Percentiles rank a stretch among this genome's conserved stretches.
Evolutionary conservation across 2,329 filamentous ascomycete species (phyloP).

Genomic region (Alternaria longipes): DNA sequence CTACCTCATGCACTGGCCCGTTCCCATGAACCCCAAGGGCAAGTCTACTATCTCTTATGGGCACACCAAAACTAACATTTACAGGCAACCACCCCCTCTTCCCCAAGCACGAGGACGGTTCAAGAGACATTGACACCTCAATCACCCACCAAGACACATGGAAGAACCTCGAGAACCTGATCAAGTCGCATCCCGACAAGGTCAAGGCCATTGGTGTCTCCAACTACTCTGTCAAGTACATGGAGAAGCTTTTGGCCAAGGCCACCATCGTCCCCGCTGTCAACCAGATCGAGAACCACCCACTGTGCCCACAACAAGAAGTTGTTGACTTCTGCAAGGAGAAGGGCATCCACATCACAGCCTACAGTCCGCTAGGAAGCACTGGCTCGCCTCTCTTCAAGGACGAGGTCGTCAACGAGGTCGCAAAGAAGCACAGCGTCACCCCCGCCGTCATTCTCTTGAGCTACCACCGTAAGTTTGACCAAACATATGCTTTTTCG

Average conservation of each 20-base stretch:
- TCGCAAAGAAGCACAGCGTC: slow-evolving; percentile 61
- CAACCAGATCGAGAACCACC: slow-evolving; percentile 80
- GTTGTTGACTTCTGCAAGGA: slow-evolving; percentile 73
- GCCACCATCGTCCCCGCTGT: slow-evolving; percentile 72
- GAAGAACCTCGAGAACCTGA: slow-evolving; percentile 76
- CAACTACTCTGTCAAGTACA: slow-evolving; percentile 59
- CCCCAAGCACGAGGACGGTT: slow-evolving; percentile 77
- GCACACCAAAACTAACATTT: not conserved
- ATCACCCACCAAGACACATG: slow-evolving; percentile 80
- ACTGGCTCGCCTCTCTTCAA: slow-evolving; percentile 60
- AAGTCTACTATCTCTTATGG: not conserved
- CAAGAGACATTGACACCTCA: slow-evolving; percentile 73
- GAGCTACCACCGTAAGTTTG: slow-evolving; percentile 73
- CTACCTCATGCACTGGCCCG: slow-evolving; percentile 84
- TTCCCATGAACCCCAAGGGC: slow-evolving; percentile 81
- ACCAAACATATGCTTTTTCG: not conserved
- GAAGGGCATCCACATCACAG: slow-evolving; percentile 76
- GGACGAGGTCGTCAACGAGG: slow-evolving; percentile 57
- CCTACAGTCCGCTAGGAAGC: slow-evolving; percentile 67
- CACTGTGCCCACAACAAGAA: slow-evolving; percentile 74
- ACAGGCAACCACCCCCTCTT: slow-evolving; percentile 75
- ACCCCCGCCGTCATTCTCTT: slow-evolving; percentile 67
- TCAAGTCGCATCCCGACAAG: slow-evolving; percentile 55
- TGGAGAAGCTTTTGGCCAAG: slow-evolving; percentile 62
- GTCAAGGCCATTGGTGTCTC: slow-evolving; percentile 61